Base-by-base conservation (phyloP, 352 stramenopile species). In the Phytophthora tubulina region DNA sequence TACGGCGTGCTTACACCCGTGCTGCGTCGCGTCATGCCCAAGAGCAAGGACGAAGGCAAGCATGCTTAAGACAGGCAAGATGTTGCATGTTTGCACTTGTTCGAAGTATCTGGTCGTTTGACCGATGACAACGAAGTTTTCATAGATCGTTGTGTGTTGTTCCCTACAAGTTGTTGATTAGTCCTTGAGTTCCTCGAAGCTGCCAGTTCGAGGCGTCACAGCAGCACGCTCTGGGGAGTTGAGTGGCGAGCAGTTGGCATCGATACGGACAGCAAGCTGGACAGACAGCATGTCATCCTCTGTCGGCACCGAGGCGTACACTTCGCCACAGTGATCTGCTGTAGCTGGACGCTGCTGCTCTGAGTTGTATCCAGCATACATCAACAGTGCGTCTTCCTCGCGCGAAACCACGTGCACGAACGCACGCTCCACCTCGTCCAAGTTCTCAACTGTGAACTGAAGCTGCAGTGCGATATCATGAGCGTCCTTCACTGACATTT, bases 401-500 rank as follows among this genome's bases (percentile, higher is more conserved):
- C 71, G 72, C 31, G 82, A 88, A 11, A 88, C 76, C 4, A 87
- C 72, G 65, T 98, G 96, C 9, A 99, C 95, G 78, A 98, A 99
- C 30, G 91, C 95, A 39, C 93, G 84, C 81, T 99, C 94, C 11
- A 98, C 95, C 60, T 98, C 88, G 14, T 95, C 85, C 38, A 93
- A 64, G n/a, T 87, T 82, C 76, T 98, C 94, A 36, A 72, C 94
- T 65, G 97, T 95, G 71, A 98, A 97, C 69, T 99, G 95, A 45
- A 99, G 80, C 72, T 98, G 92, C 58, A 98, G 90, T 27, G 91
- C 93, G 57, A 98, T 93, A 76, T 99, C 96, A 76, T 99, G 96
- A 36, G 88, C 91, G 59, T 96, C 81, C 69, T 95, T 92, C 15
- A 99, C 80, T 1, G 92, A 87, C 70, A 97, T 98, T n/a, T 96